phyloP scores from a whole-genome alignment of 192 early-diverging fungal genomes.

The Backusella luteola region DNA sequence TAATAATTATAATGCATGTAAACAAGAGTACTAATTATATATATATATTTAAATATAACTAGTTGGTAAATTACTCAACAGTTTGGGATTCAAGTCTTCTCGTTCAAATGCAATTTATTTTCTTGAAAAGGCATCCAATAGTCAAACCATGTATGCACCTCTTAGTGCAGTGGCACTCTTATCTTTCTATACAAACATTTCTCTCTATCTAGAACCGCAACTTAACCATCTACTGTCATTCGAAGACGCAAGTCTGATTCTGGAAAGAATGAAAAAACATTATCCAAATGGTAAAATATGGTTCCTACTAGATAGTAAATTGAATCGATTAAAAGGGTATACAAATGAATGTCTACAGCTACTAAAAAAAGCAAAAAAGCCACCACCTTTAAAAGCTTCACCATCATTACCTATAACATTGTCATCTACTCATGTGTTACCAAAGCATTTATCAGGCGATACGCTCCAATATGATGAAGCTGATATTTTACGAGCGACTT shows the following conservation, averaged over 20 bases:
- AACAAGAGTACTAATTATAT: not conserved
- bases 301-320: conserved; percentile 27
- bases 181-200: conserved; percentile 30
- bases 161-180: conserved; percentile 24
- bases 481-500: not conserved
- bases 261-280: conserved; percentile 23
- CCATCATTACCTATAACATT: not conserved
- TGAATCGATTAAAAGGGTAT: conserved; percentile 23
- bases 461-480: not conserved
- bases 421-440: not conserved
- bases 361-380: conserved; percentile 5
- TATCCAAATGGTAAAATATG: conserved; percentile 28
- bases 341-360: conserved; percentile 13
- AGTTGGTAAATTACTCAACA: conserved; percentile 30
- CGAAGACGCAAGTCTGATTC: conserved; percentile 13
- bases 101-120: conserved; percentile 25
- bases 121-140: conserved; percentile 19
- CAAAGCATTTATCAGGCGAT: not conserved
- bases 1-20: not conserved
- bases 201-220: conserved; percentile 22
- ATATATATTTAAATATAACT: not conserved
- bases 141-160: conserved; percentile 21
- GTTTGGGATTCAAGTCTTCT: conserved; percentile 31
- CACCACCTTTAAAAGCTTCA: not conserved
- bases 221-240: conserved; percentile 20